phyloP scores from a whole-genome alignment of 352 stramenopile genomes.

The Pythium biforme region DNA sequence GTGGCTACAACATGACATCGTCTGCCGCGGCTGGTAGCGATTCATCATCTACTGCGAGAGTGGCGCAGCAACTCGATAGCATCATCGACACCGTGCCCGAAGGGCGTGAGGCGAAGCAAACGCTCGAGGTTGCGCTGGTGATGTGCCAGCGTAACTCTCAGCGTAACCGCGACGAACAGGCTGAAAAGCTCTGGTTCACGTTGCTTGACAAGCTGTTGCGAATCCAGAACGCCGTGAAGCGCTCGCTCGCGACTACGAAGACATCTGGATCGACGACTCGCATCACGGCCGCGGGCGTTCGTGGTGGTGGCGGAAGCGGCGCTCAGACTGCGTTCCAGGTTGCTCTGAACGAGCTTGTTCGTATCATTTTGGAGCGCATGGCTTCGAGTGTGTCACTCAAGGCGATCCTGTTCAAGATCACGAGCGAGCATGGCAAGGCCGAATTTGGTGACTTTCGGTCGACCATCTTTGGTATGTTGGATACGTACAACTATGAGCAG shows the following conservation, averaged over 20 bases:
- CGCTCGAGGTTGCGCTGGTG: conserved; percentile 88
- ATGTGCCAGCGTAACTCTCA: conserved; percentile 93
- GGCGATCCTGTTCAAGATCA: conserved; percentile 95
- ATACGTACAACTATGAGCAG: conserved; percentile 91
- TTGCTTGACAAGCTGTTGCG: conserved; percentile 92
- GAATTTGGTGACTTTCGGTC: conserved; percentile 93
- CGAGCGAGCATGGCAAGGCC: conserved; percentile 91
- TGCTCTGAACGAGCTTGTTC: conserved; percentile 90
- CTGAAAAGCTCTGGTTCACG: conserved; percentile 94
- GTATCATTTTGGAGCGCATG: conserved; percentile 94
- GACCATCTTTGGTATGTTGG: conserved; percentile 93
- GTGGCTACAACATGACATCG: conserved; percentile 64
- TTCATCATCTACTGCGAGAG: conserved; percentile 17
- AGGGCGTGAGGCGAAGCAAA: conserved; percentile 84
- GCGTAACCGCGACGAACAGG: conserved; percentile 84
- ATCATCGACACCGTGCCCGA: conserved; percentile 83
- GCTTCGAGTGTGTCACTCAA: conserved; percentile 91
- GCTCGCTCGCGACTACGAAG: conserved; percentile 77
- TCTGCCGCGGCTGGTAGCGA: conserved; percentile 30
- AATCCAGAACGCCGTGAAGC: conserved; percentile 90
- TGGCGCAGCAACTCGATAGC: conserved; percentile 63
- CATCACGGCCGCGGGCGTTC: conserved; percentile 53
- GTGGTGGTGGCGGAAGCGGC: conserved; percentile 46
- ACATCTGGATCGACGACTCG: conserved; percentile 37
- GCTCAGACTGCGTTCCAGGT: conserved; percentile 88